Percentiles rank a stretch among this genome's conserved stretches.
Evolutionary conservation across 139 green algal genomes (phyloP).

Genomic region (Chlamydomonas schloesseri): DNA sequence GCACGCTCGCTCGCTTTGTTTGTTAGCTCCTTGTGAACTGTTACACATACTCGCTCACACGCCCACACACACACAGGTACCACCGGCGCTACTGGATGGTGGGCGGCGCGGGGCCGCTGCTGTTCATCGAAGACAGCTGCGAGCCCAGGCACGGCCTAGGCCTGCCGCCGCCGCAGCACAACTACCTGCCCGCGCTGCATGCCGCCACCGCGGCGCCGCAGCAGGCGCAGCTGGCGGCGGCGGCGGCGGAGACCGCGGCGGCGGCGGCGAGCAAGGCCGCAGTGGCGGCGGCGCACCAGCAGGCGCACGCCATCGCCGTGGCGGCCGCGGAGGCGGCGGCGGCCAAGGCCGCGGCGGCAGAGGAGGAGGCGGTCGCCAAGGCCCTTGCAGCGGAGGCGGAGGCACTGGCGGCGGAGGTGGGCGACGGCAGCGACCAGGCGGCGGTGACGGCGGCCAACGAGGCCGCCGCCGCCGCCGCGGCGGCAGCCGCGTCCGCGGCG

Average conservation of each 20-base stretch:
- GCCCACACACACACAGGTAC: slow-evolving; percentile 5
- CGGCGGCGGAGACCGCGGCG: neutral
- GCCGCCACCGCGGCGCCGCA: no score
- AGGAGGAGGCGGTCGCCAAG: no score
- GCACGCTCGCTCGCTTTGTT: no score
- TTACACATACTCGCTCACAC: neutral
- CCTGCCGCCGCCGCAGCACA: neutral
- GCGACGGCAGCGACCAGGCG: no score
- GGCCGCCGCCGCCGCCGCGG: neutral
- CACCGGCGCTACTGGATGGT: slow-evolving; percentile 64
- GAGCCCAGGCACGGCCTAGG: slow-evolving; percentile 24
- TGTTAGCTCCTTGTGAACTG: no score
- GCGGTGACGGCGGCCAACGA: neutral
- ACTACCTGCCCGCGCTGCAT: no score
- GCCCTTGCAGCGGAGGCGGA: neutral
- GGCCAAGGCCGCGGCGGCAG: neutral
- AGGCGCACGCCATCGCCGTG: neutral
- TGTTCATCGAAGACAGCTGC: slow-evolving; percentile 30
- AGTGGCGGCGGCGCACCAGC: neutral
- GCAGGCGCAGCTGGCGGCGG: neutral
- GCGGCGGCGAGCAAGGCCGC: neutral
- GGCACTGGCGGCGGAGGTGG: neutral
- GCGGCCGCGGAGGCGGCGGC: neutral
- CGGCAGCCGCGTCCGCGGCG: neutral
- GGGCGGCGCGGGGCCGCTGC: slow-evolving; percentile 24